Conservation (phyloP, 768 basidiomycete genomes). For the Exidia glandulosa region DNA sequence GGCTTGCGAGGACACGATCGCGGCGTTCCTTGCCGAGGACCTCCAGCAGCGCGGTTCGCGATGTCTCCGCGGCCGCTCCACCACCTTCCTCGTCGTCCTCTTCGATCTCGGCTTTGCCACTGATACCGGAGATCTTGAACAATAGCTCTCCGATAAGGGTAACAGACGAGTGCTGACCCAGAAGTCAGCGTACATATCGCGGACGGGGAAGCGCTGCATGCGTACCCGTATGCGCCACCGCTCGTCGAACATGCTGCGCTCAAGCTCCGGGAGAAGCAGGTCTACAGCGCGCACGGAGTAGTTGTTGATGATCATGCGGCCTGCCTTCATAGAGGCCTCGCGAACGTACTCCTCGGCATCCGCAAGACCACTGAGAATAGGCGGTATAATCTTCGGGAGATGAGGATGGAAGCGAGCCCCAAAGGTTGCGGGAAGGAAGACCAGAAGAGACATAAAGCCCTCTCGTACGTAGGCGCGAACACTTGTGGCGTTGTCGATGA, state of each 20-base stretch:
- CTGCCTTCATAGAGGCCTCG: constrained; percentile 97
- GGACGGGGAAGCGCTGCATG: constrained; percentile 4
- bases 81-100: constrained; percentile 65
- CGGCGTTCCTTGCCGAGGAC: constrained; percentile 81
- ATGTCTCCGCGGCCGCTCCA: constrained; percentile 57
- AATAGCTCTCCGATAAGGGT: constrained; percentile 90
- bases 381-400: constrained; percentile 85
- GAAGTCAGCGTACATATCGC: constrained; percentile 7
- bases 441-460: constrained; percentile 96
- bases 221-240: constrained; percentile 90
- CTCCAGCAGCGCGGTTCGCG: constrained; percentile 76
- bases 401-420: constrained; percentile 95
- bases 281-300: constrained; percentile 90
- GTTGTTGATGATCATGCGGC: constrained; percentile 93
- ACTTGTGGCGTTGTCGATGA: constrained; percentile 84
- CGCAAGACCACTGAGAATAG: constrained; percentile 83
- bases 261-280: constrained; percentile 84
- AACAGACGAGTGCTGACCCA: constrained; percentile 76
- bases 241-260: constrained; percentile 88
- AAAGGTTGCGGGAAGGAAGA: constrained; percentile 92
- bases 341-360: constrained; percentile 92
- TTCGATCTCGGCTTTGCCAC: constrained; percentile 72
- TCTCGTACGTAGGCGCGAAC: constrained; percentile 86
- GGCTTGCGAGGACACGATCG: constrained; percentile 79
- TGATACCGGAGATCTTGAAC: constrained; percentile 95